Evolutionary conservation across 176 grass and related monocot genomes (phyloP).

Genomic region (Ampelocalamus luodianensis): DNA sequence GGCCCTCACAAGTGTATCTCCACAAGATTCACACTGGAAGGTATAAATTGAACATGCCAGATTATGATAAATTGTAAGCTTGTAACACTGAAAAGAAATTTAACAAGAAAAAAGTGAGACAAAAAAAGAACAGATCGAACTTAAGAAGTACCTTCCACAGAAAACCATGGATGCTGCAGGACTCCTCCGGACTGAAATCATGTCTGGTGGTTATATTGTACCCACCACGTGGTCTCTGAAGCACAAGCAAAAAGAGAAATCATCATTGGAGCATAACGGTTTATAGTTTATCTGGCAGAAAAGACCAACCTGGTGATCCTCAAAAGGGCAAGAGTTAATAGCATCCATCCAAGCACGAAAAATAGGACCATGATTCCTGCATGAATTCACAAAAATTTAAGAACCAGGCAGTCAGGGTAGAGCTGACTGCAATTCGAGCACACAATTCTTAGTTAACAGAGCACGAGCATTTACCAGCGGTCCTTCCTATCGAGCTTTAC

Average conservation of each 20-base stretch:
- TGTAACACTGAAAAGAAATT: neutral
- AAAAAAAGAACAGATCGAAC: neutral
- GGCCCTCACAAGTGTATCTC: slow-evolving; percentile 51
- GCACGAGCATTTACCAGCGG: slow-evolving; percentile 41
- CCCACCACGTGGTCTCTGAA: slow-evolving; percentile 65
- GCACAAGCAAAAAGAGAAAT: slow-evolving; percentile 31
- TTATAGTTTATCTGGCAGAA: slow-evolving; percentile 30
- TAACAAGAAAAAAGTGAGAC: neutral
- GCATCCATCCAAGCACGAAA: slow-evolving; percentile 75
- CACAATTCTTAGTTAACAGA: neutral
- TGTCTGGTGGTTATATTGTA: slow-evolving; percentile 73
- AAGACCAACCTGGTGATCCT: slow-evolving; percentile 61
- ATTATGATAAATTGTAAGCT: slow-evolving; percentile 7
- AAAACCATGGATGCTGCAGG: slow-evolving; percentile 31
- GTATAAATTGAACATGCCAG: slow-evolving; percentile 33
- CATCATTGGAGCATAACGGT: slow-evolving; percentile 7
- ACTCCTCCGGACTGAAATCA: slow-evolving; percentile 58
- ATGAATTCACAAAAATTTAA: slow-evolving; percentile 42
- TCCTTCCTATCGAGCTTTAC: slow-evolving; percentile 28
- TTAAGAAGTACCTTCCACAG: slow-evolving; percentile 60
- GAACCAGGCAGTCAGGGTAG: neutral
- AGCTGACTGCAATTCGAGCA: neutral
- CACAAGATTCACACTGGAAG: slow-evolving; percentile 69
- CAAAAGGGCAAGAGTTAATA: slow-evolving; percentile 54
- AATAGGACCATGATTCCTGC: slow-evolving; percentile 56